Evolutionary conservation across 257 asterid species (phyloP), one percentile per base, ranked within the genome.

Genomic region (Coffea canephora): DNA sequence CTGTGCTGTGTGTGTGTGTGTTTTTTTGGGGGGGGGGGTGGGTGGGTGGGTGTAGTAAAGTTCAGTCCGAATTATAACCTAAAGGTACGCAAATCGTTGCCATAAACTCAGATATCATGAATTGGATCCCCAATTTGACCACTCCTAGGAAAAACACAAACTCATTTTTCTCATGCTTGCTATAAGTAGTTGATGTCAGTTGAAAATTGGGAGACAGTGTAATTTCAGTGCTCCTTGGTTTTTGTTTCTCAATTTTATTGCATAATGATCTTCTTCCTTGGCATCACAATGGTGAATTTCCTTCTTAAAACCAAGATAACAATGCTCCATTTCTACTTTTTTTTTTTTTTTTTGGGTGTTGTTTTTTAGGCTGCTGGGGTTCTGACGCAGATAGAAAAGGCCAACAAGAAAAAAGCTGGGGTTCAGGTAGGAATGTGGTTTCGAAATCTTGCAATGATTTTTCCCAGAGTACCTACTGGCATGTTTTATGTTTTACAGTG

Each of bases 321-420:
- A 75, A 21, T 43, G 27, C 31, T 59, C 18, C n/a, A 13, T 55
- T 34, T 14, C 23, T 9, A 15, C 43, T 12, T 21, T 23, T 1
- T 4, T 62, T 54, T 71, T 57, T 71, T 79, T 80, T 50, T 84
- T 83, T 87, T 93, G 99, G 99, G 14, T 62, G 73, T 71, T 57
- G 71, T 79, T 80, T 50, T 84, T 83, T 87, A 95, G 99, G 99
- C 99, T 83, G 98, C 99, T 50, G 98, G 97, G 0, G 99, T 95
- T 78, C 93, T 95, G 86, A 80, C 97, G 70, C 97, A 91, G 86
- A 90, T 95, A 61, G 98, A 93, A 82, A 77, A 87, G 69, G 90
- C 84, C 87, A 95, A 91, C 83, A 88, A 87, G 91, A 91, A 91
- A 80, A 95, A 88, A 81, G 83, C 88, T 72, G 97, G 97, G 78